Percentiles rank a stretch among this genome's conserved stretches.
phyloP scores from a whole-genome alignment of 176 grass and related monocot genomes.

The Carex pumila region DNA sequence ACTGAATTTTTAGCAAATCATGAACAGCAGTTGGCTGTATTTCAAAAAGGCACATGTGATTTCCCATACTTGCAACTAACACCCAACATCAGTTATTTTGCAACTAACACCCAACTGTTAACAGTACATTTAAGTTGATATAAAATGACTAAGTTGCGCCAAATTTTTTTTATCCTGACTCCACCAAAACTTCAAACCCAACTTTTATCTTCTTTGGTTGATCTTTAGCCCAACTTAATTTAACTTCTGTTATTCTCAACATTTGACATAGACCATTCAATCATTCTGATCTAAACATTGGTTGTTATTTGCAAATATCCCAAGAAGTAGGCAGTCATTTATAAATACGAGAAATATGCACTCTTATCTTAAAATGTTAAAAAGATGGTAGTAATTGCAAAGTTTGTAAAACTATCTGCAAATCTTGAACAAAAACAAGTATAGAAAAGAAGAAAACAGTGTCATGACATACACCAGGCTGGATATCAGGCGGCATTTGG shows the following conservation, averaged over 20 bases:
- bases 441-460: neutral
- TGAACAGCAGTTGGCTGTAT: neutral
- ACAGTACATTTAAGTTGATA: neutral
- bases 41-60: neutral
- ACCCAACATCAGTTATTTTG: neutral
- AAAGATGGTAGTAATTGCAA: neutral
- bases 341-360: neutral
- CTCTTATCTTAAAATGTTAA: neutral
- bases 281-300: neutral
- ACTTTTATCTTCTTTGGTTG: neutral
- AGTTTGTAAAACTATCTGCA: neutral
- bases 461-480: constrained; percentile 36
- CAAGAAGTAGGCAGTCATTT: neutral
- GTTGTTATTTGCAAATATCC: neutral
- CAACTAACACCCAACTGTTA: neutral
- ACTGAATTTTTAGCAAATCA: neutral
- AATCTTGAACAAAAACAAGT: neutral
- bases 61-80: neutral
- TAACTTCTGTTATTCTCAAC: neutral
- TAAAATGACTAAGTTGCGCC: neutral
- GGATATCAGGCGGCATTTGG: constrained; percentile 61
- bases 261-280: neutral
- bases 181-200: neutral
- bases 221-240: neutral
- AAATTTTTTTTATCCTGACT: neutral